A percentile compares a stretch with the other conserved stretches of the same genome.
Evolutionary conservation across 1,284 basidiomycete species (phyloP).

Genomic region (Athelia psychrophila): DNA sequence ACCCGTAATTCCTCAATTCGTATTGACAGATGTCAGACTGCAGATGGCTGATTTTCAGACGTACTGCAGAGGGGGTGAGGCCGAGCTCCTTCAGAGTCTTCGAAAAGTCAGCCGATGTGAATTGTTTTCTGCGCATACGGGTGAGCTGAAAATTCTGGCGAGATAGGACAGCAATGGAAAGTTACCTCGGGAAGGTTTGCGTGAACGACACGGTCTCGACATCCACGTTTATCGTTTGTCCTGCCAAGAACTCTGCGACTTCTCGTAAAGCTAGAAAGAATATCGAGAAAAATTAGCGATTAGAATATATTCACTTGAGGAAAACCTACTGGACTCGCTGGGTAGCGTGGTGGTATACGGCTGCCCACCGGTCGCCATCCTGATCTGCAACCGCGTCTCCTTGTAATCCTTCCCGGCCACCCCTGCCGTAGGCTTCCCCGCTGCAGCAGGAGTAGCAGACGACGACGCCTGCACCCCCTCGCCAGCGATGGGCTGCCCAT

Average conservation of each 20-base stretch:
- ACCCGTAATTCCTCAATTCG: no score
- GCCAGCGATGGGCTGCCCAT: conserved; percentile 54
- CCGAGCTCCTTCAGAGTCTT: conserved; percentile 71
- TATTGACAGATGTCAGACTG: no score
- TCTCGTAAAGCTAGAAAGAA: conserved; percentile 62
- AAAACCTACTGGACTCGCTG: conserved; percentile 71
- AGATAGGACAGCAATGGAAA: conserved; percentile 4
- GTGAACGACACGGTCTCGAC: conserved; percentile 76
- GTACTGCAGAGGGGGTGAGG: conserved; percentile 76
- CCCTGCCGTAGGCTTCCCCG: conserved; percentile 31
- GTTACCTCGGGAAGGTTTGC: conserved; percentile 82
- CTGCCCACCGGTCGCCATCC: conserved; percentile 74
- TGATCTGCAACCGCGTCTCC: conserved; percentile 83
- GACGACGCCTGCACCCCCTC: conserved; percentile 12
- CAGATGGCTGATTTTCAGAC: no score
- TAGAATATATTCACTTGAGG: background rate
- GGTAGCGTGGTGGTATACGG: conserved; percentile 80
- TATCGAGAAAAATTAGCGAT: conserved; percentile 1
- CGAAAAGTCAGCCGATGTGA: conserved; percentile 59
- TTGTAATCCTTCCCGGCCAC: conserved; percentile 74
- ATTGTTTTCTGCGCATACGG: conserved; percentile 52
- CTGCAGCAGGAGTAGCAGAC: conserved; percentile 33
- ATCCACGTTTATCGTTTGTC: conserved; percentile 65
- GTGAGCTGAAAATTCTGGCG: conserved; percentile 3
- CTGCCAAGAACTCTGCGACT: conserved; percentile 85